Percentiles rank a stretch among this genome's conserved stretches.
phyloP scores from a whole-genome alignment of 1,284 basidiomycete species.

The Thecaphora thlaspeos region DNA sequence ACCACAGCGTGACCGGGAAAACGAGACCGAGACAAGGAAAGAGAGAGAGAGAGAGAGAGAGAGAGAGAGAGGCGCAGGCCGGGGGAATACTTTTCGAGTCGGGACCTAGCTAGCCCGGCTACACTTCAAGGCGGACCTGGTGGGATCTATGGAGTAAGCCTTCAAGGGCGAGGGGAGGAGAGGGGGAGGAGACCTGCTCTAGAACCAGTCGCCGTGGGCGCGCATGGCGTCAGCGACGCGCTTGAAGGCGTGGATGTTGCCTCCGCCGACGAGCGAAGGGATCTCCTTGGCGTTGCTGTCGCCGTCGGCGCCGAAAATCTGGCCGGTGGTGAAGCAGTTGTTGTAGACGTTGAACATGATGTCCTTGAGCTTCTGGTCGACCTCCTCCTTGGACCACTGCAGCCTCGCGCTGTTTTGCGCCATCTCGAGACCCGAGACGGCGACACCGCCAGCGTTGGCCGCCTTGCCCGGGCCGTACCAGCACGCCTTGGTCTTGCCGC shows the following conservation, averaged over 20 bases:
- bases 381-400: conserved; percentile 68
- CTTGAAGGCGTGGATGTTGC: conserved; percentile 73
- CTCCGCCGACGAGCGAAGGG: conserved; percentile 69
- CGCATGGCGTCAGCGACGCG: conserved; percentile 50
- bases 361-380: conserved; percentile 71
- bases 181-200: neutral
- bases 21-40: too few relatives aligned
- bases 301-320: conserved; percentile 65
- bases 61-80: too few relatives aligned
- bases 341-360: conserved; percentile 73
- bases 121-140: too few relatives aligned
- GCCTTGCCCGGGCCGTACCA: conserved; percentile 48
- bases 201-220: conserved; percentile 48
- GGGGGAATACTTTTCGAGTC: too few relatives aligned
- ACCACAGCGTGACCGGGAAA: too few relatives aligned
- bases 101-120: too few relatives aligned
- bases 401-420: conserved; percentile 67
- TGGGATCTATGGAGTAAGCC: too few relatives aligned
- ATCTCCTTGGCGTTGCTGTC: conserved; percentile 49
- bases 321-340: conserved; percentile 67
- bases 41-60: too few relatives aligned
- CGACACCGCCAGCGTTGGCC: conserved; percentile 58
- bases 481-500: conserved; percentile 52
- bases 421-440: conserved; percentile 75
- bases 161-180: too few relatives aligned